These are phyloP conservation scores for Trichoderma semiorbis DNA, from an alignment of 2,329 filamentous ascomycete genomes.

Conservation along the genomic window DNA sequence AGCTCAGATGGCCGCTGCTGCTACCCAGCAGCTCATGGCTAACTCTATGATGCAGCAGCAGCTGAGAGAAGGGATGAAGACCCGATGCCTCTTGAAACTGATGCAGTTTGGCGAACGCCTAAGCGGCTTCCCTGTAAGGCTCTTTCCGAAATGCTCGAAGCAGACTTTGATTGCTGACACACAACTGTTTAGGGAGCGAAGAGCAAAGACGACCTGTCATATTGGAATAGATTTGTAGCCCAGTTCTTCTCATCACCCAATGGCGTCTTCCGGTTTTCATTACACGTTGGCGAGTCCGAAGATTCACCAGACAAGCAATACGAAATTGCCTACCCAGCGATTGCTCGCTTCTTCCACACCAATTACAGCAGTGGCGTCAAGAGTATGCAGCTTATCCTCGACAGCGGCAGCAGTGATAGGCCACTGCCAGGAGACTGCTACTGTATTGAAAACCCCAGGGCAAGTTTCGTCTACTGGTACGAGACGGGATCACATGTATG, in stretches of 20 bases:
- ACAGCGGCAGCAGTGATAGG: conserved; percentile 58
- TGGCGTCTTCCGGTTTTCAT: conserved; percentile 72
- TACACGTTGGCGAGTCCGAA: conserved; percentile 56
- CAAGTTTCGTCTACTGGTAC: conserved; percentile 87
- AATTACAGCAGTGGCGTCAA: conserved; percentile 84
- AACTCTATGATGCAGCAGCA: conserved; percentile 43
- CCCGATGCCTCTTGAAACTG: conserved; percentile 56
- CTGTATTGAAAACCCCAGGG: conserved; percentile 70
- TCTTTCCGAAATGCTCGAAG: conserved; percentile 19
- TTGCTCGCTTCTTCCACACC: conserved; percentile 85
- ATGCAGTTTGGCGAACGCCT: conserved; percentile 62
- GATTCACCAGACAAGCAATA: conserved; percentile 70
- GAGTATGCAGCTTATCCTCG: conserved; percentile 81
- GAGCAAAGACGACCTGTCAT: conserved; percentile 63
- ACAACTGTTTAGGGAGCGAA: conserved; percentile 45
- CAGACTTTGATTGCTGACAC: conserved; percentile 21
- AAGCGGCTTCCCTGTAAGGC: conserved; percentile 52
- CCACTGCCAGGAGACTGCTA: conserved; percentile 61
- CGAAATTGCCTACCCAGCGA: conserved; percentile 75
- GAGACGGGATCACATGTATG: conserved; percentile 76
- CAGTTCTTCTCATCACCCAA: conserved; percentile 71
- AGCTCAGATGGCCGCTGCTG: conserved; percentile 30
- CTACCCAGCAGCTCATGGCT: conserved; percentile 36
- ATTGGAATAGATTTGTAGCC: conserved; percentile 77
- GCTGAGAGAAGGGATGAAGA: conserved; percentile 50